Conservation (phyloP, 352 stramenopile genomes). For the Pilasporangium apinafurcum region DNA sequence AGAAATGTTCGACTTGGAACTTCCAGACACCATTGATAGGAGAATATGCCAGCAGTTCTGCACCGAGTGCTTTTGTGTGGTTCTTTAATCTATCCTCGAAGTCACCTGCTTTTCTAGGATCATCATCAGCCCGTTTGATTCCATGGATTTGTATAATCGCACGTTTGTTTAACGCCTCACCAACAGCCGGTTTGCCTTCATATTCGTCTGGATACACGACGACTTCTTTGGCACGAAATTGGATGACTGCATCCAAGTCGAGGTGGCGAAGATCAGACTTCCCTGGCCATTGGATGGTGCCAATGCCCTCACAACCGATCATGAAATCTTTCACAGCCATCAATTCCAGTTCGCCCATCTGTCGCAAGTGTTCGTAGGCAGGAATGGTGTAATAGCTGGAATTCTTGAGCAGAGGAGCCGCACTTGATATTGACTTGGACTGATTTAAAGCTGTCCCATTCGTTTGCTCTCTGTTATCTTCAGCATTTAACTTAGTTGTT, state of each 20-base stretch:
- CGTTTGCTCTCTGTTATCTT: too few species aligned
- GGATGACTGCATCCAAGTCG: constrained; percentile 37
- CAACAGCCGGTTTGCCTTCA: constrained; percentile 27
- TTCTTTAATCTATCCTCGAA: constrained; percentile 18
- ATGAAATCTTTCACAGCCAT: constrained; percentile 28
- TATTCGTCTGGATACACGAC: constrained; percentile 39
- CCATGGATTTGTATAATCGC: constrained; percentile 27
- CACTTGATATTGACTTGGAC: too few species aligned
- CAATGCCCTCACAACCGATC: constrained; percentile 22
- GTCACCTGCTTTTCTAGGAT: not conserved
- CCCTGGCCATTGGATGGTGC: constrained; percentile 32
- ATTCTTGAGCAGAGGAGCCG: constrained; percentile 24
- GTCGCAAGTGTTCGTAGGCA: constrained; percentile 15
- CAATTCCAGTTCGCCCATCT: constrained; percentile 31
- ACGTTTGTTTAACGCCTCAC: constrained; percentile 34
- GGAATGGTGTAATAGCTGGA: constrained; percentile 38
- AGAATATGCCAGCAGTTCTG: constrained; percentile 32
- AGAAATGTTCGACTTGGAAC: constrained; percentile 46
- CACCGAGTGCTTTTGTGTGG: constrained; percentile 23
- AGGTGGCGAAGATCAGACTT: constrained; percentile 34
- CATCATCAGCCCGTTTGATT: constrained; percentile 17
- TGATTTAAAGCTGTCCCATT: too few species aligned
- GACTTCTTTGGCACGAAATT: constrained; percentile 26
- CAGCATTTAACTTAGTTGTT: too few species aligned
- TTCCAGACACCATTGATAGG: constrained; percentile 25